These are phyloP conservation scores for Oryza meyeriana DNA, from an alignment of 176 grass and related monocot species.

Conservation along the genomic window DNA sequence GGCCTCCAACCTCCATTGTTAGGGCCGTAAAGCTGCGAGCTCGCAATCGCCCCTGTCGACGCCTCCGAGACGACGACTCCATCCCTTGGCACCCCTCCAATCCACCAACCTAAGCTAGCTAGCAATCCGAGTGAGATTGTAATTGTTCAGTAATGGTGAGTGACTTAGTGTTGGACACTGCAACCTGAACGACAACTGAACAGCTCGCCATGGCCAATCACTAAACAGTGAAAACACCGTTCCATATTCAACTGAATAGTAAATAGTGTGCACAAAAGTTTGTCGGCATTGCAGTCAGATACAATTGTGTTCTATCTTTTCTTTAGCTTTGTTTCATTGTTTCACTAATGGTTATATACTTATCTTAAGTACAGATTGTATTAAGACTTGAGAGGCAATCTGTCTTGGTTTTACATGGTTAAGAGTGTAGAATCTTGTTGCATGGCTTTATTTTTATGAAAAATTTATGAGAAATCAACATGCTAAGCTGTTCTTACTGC, in stretches of 20 bases:
- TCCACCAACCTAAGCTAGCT: too few relatives aligned
- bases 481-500: background rate
- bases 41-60: too few relatives aligned
- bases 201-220: background rate
- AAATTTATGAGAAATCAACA: conserved; percentile 2
- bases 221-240: background rate
- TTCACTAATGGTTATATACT: background rate
- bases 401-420: background rate
- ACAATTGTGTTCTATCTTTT: background rate
- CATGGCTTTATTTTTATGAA: background rate
- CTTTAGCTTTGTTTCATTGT: conserved; percentile 18
- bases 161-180: background rate
- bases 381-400: background rate
- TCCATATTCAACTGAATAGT: background rate
- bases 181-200: background rate
- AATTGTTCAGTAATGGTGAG: background rate
- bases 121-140: too few relatives aligned
- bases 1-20: too few relatives aligned
- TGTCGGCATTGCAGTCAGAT: background rate
- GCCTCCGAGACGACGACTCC: too few relatives aligned
- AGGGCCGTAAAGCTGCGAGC: too few relatives aligned
- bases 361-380: background rate
- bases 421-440: background rate
- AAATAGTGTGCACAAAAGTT: background rate
- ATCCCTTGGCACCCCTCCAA: too few relatives aligned